Evolutionary conservation across 2,329 filamentous ascomycete genomes (phyloP).

Genomic region (Aureobasidium sp.): DNA sequence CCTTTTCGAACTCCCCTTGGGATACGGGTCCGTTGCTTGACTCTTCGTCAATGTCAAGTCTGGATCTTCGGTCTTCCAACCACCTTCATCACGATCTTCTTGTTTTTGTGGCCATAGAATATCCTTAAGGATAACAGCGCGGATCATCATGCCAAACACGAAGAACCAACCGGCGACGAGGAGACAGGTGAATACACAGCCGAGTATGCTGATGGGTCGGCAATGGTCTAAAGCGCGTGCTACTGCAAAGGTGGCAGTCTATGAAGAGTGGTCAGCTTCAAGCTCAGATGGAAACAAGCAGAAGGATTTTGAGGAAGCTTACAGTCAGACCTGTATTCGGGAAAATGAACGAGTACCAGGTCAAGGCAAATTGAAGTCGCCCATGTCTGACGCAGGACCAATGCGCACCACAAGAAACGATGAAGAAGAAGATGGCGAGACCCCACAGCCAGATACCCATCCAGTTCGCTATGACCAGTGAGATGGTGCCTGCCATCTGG

Average conservation of each 20-base stretch:
- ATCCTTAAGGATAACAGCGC: constrained; percentile 56
- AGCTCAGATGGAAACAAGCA: too few relatives aligned
- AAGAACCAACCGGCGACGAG: constrained; percentile 60
- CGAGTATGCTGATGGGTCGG: constrained; percentile 54
- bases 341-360: constrained; percentile 77
- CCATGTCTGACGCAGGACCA: constrained; percentile 56
- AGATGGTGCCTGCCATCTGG: constrained; percentile 46
- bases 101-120: constrained; percentile 72
- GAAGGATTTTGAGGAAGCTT: not conserved
- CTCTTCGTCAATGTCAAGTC: not conserved
- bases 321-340: constrained; percentile 55
- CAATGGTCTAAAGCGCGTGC: constrained; percentile 41
- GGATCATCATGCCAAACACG: constrained; percentile 62
- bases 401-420: constrained; percentile 69
- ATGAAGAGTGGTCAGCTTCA: not conserved
- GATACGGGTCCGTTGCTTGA: not conserved
- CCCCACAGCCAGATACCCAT: constrained; percentile 73
- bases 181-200: constrained; percentile 57
- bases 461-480: constrained; percentile 51
- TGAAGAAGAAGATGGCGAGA: constrained; percentile 75
- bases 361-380: constrained; percentile 70
- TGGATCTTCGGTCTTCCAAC: constrained; percentile 34
- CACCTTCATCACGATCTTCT: constrained; percentile 54
- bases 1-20: not conserved
- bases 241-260: constrained; percentile 63